Percentiles rank a stretch among this genome's conserved stretches.
These are phyloP conservation scores for Pleoardoris graminearum DNA, from an alignment of 2,329 filamentous ascomycete genomes.

Conservation along the genomic window DNA sequence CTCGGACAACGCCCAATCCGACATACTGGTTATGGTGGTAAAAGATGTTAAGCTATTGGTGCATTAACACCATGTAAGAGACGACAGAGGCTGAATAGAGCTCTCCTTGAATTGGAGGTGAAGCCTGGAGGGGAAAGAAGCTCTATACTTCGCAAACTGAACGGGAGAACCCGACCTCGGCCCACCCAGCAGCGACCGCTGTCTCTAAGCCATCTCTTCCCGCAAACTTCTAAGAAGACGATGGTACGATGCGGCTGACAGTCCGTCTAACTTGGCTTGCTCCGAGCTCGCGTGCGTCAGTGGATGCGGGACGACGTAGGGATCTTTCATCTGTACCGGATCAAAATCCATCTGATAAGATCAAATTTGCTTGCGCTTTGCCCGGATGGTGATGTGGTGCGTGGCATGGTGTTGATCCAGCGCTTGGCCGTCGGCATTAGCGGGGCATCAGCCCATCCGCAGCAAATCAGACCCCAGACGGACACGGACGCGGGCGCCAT, in stretches of 20 bases:
- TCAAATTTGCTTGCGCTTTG: constrained; percentile 35
- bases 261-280: constrained; percentile 26
- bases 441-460: not conserved
- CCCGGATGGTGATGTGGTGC: constrained; percentile 14
- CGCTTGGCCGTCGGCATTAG: constrained; percentile 17
- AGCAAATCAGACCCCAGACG: constrained; percentile 12
- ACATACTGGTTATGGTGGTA: not conserved
- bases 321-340: constrained; percentile 15
- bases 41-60: not conserved
- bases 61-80: constrained; percentile 4
- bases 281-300: constrained; percentile 22
- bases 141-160: not conserved
- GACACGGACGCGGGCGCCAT: too few species aligned
- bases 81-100: not conserved
- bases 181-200: not conserved
- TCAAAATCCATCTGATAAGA: constrained; percentile 33
- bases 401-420: constrained; percentile 26
- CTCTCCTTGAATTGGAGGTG: not conserved
- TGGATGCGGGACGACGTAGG: constrained; percentile 12
- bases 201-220: constrained; percentile 9
- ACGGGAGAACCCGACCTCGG: constrained; percentile 14
- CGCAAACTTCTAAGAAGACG: constrained; percentile 29
- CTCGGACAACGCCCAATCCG: not conserved
- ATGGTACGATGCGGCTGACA: constrained; percentile 31
- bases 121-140: not conserved